These are phyloP conservation scores for Diaporthe aspalathi DNA, from an alignment of 2,329 filamentous ascomycete genomes.

Conservation along the genomic window DNA sequence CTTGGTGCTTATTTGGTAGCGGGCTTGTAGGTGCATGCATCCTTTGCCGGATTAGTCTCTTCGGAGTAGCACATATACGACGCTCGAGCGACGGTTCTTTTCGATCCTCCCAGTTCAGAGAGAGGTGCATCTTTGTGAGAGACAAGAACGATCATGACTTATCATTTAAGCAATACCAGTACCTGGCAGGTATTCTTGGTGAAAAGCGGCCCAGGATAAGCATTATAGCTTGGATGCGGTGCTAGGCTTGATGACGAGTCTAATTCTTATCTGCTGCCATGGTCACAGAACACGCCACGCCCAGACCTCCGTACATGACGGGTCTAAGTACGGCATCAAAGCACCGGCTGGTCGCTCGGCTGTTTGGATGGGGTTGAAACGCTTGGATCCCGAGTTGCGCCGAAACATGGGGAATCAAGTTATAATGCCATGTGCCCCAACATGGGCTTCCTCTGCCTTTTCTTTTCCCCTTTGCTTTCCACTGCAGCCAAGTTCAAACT, in stretches of 20 bases:
- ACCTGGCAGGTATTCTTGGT: background rate
- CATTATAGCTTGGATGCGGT: background rate
- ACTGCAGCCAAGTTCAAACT: background rate
- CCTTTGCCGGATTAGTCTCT: too few relatives aligned
- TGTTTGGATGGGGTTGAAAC: slow-evolving; percentile 22
- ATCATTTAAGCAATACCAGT: too few relatives aligned
- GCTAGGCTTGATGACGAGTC: background rate
- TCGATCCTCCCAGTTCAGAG: too few relatives aligned
- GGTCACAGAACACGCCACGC: too few relatives aligned
- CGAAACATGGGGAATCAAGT: slow-evolving; percentile 19
- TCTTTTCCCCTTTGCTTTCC: background rate
- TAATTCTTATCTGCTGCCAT: slow-evolving; percentile 18
- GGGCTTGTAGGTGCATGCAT: too few relatives aligned
- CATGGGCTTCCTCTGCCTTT: background rate
- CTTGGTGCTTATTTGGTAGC: too few relatives aligned
- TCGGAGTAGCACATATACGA: too few relatives aligned
- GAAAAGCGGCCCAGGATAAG: background rate
- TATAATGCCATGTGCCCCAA: slow-evolving; percentile 19
- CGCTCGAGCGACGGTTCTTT: too few relatives aligned
- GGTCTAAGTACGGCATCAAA: slow-evolving; percentile 1
- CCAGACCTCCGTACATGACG: too few relatives aligned
- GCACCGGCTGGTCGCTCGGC: slow-evolving; percentile 22
- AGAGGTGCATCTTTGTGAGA: too few relatives aligned
- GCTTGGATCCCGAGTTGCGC: slow-evolving; percentile 18
- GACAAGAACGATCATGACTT: too few relatives aligned